Conservation (phyloP, 2,329 filamentous ascomycete genomes). For the Nothopassalora personata region DNA sequence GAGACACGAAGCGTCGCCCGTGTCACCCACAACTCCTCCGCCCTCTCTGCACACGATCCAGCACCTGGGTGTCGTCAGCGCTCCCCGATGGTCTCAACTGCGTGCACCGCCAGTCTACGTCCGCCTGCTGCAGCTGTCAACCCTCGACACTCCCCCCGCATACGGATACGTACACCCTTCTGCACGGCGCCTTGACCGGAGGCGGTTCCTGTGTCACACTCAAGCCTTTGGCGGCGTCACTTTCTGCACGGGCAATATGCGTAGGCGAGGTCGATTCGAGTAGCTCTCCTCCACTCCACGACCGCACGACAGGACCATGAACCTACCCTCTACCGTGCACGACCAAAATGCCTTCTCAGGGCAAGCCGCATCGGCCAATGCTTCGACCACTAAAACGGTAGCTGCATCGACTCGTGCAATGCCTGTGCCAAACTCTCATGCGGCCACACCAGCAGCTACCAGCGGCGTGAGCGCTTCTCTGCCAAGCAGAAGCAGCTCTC, state of each 20-base stretch:
- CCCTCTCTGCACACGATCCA: background rate
- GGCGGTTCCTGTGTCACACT: conserved; percentile 9
- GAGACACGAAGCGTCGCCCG: background rate
- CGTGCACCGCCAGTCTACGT: background rate
- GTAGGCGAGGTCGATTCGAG: conserved; percentile 20
- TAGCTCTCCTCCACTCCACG: conserved; percentile 16
- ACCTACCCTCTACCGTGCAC: conserved; percentile 19
- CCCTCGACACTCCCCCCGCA: background rate
- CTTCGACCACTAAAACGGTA: conserved; percentile 14
- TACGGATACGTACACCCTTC: background rate
- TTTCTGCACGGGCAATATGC: conserved; percentile 16
- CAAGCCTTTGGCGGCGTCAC: conserved; percentile 6
- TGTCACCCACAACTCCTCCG: background rate
- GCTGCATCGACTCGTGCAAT: conserved; percentile 11
- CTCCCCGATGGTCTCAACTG: background rate
- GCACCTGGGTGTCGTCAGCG: background rate
- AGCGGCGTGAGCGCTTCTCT: conserved; percentile 9
- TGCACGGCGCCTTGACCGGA: conserved; percentile 10
- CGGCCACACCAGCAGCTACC: conserved; percentile 12
- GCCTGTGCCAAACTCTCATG: conserved; percentile 12
- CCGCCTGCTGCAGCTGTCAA: conserved; percentile 3
- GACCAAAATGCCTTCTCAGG: conserved; percentile 18
- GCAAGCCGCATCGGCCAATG: conserved; percentile 12
- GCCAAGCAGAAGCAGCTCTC: conserved; percentile 35
- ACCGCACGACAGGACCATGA: conserved; percentile 19